Evolutionary conservation across 176 grass and related monocot species (phyloP).

Genomic region (Eleusine indica): DNA sequence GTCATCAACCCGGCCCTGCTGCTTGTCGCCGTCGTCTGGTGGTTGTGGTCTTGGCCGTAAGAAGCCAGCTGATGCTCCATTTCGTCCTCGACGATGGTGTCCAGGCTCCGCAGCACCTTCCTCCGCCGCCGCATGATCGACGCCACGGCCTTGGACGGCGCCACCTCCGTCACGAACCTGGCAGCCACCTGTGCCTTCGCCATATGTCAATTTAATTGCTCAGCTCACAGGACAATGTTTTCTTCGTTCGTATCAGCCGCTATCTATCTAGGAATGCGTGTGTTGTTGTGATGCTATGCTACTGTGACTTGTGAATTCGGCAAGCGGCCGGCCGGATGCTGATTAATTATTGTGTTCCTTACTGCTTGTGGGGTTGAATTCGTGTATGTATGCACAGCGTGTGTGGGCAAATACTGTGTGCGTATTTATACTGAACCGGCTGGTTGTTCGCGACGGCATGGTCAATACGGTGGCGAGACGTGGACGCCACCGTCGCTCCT

Average conservation of each 20-base stretch:
- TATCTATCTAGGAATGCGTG: too few relatives aligned
- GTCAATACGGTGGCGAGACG: conserved; percentile 12
- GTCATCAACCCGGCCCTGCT: too few relatives aligned
- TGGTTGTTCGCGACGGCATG: background rate
- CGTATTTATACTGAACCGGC: conserved; percentile 4
- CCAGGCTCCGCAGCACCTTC: conserved; percentile 51
- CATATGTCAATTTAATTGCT: conserved; percentile 20
- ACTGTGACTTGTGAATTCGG: too few relatives aligned
- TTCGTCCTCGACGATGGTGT: conserved; percentile 77
- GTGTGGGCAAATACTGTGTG: background rate
- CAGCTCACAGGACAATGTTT: too few relatives aligned
- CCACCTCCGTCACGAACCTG: conserved; percentile 68
- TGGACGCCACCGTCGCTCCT: conserved; percentile 1
- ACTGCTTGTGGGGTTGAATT: too few relatives aligned
- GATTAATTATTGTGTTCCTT: too few relatives aligned
- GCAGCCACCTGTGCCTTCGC: conserved; percentile 44
- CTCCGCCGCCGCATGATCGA: conserved; percentile 51
- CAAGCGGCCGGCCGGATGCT: too few relatives aligned
- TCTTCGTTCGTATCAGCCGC: too few relatives aligned
- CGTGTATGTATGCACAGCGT: too few relatives aligned
- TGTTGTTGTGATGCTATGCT: too few relatives aligned
- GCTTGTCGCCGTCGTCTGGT: background rate
- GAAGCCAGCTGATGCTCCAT: conserved; percentile 36
- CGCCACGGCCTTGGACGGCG: conserved; percentile 51
- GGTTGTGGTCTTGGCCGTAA: background rate